Percentiles rank a stretch among this genome's conserved stretches.
These are phyloP conservation scores for Oxyria digyna DNA, from an alignment of 148 eudicot genomes.

Conservation along the genomic window DNA sequence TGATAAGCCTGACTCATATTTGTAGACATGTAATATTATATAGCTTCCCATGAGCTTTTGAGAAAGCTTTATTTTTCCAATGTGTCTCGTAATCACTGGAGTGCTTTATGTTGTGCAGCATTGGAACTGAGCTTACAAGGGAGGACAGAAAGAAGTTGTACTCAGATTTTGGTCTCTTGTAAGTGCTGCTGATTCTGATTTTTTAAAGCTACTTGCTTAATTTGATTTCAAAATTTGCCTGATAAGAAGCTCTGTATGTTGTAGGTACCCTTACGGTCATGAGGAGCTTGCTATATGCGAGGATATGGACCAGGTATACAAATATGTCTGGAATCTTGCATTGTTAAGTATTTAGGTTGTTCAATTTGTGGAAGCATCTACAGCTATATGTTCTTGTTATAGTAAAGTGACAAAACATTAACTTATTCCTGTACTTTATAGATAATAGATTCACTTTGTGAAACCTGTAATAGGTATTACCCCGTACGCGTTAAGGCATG, in stretches of 20 bases:
- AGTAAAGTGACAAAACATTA: background rate
- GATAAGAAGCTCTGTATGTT: background rate
- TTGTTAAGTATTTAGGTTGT: background rate
- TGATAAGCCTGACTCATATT: background rate
- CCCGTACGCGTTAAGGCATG: background rate
- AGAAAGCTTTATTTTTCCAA: background rate
- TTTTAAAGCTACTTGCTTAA: background rate
- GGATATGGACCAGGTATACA: conserved; percentile 86
- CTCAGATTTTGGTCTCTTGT: conserved; percentile 84
- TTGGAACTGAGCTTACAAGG: conserved; percentile 96
- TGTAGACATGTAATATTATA: background rate
- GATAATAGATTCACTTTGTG: background rate
- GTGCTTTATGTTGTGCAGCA: conserved; percentile 32
- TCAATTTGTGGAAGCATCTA: background rate
- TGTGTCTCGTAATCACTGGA: background rate
- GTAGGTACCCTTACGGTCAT: conserved; percentile 83
- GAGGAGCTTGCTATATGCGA: conserved; percentile 93
- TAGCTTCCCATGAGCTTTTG: background rate
- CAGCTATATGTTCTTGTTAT: background rate
- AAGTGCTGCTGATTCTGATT: conserved; percentile 20
- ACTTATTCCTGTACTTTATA: background rate
- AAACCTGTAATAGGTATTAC: background rate
- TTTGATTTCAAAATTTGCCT: background rate
- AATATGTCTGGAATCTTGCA: background rate
- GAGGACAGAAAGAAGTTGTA: conserved; percentile 92